phyloP scores from a whole-genome alignment of 257 asterid genomes.

The Solanum chaucha region DNA sequence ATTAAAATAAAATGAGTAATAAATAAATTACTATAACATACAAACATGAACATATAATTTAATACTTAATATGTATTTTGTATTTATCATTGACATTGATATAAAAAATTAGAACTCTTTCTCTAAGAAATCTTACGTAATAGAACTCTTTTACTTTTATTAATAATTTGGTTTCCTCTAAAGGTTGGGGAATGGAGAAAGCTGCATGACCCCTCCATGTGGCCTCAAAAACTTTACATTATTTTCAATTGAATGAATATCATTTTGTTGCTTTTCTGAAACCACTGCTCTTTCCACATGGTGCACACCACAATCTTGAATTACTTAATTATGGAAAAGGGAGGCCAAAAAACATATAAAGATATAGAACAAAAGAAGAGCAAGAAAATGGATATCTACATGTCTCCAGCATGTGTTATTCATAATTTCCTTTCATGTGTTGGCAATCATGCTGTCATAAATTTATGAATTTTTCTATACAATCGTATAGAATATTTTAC shows the following conservation, averaged over 20 bases:
- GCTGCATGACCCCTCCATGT: not conserved
- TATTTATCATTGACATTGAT: not conserved
- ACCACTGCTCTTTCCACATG: not conserved
- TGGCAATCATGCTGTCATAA: not conserved
- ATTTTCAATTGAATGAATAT: not conserved
- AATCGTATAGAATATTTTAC: not conserved
- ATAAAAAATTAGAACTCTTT: too few relatives aligned
- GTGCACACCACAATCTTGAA: not conserved
- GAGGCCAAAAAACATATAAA: not conserved
- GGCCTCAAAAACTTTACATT: not conserved
- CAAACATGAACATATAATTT: too few relatives aligned
- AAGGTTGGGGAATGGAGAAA: not conserved
- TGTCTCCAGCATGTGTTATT: not conserved
- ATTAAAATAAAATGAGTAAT: not conserved
- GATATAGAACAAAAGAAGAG: not conserved
- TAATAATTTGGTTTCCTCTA: not conserved
- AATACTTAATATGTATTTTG: not conserved
- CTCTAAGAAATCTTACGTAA: not conserved
- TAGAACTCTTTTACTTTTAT: not conserved
- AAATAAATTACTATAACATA: too few relatives aligned
- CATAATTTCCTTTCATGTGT: not conserved
- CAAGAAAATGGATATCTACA: not conserved
- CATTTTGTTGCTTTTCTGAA: not conserved
- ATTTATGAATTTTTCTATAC: not conserved
- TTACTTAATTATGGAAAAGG: not conserved